Evolutionary conservation across 305 asterid species (phyloP).

Genomic region (Fraxinus greggii): DNA sequence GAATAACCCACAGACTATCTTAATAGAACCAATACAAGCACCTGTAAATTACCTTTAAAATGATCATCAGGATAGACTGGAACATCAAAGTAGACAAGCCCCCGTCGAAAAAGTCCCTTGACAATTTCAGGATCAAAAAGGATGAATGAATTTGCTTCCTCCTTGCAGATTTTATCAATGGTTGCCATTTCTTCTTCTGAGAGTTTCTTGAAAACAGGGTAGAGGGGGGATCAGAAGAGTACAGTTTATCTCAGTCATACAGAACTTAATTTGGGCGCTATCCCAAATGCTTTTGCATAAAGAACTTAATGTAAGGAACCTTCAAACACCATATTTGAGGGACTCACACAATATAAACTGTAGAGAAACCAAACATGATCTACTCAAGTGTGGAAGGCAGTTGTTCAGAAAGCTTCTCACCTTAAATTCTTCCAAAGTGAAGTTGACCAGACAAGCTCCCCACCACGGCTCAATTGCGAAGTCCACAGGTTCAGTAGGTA

Average conservation of each 20-base stretch:
- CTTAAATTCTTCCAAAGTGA: slow-evolving; percentile 98
- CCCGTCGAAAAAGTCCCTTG: slow-evolving; percentile 83
- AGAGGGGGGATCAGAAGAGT: slow-evolving; percentile 17
- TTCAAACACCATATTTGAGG: background rate
- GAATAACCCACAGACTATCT: background rate
- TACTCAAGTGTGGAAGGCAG: background rate
- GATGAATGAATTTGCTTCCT: slow-evolving; percentile 89
- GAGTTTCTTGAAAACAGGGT: slow-evolving; percentile 64
- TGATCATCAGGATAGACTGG: slow-evolving; percentile 97
- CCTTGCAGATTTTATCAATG: slow-evolving; percentile 95
- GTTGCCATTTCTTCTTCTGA: slow-evolving; percentile 97
- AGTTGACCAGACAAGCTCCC: slow-evolving; percentile 98
- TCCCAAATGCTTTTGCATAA: background rate
- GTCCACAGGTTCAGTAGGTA: slow-evolving; percentile 92
- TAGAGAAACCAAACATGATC: background rate
- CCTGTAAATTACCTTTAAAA: slow-evolving; percentile 65
- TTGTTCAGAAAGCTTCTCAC: slow-evolving; percentile 40
- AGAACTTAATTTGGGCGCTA: slow-evolving; percentile 10
- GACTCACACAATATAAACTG: background rate
- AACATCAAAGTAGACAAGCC: slow-evolving; percentile 90
- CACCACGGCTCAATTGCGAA: slow-evolving; percentile 94
- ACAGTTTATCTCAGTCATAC: slow-evolving; percentile 15
- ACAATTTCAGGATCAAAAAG: slow-evolving; percentile 85
- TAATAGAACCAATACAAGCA: background rate
- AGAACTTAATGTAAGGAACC: slow-evolving; percentile 15